phyloP scores from a whole-genome alignment of 257 asterid species.

The Ajuga chamaepitys region DNA sequence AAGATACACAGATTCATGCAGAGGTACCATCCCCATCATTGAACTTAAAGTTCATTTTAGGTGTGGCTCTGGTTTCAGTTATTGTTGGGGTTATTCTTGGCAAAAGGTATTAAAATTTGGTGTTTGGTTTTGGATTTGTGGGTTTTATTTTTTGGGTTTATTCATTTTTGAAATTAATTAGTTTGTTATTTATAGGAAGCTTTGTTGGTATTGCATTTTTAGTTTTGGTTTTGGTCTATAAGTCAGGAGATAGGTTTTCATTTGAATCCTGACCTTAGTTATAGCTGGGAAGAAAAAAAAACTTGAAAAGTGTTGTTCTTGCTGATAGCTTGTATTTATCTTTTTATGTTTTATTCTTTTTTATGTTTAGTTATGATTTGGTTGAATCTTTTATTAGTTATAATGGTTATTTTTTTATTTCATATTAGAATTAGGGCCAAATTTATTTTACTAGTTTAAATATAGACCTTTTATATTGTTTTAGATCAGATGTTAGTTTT shows the following conservation, averaged over 20 bases:
- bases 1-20: slow-evolving; percentile 32
- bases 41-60: slow-evolving; percentile 45
- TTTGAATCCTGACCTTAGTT: slow-evolving; percentile 28
- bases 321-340: slow-evolving; percentile 5
- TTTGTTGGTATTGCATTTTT: slow-evolving; percentile 10
- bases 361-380: neutral
- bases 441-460: too few species aligned
- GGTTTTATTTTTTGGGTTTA: neutral
- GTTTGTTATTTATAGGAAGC: slow-evolving; percentile 18
- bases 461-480: too few species aligned
- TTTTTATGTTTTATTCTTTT: neutral
- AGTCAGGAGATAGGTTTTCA: slow-evolving; percentile 31
- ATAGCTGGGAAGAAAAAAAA: neutral
- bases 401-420: too few species aligned
- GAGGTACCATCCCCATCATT: slow-evolving; percentile 32
- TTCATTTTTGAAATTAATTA: slow-evolving; percentile 6
- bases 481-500: too few species aligned
- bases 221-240: slow-evolving; percentile 13
- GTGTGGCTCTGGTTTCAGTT: slow-evolving; percentile 76
- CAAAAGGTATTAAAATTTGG: slow-evolving; percentile 42
- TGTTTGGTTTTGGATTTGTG: slow-evolving; percentile 7
- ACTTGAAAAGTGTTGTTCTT: neutral
- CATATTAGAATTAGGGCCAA: too few species aligned
- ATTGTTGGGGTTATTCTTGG: slow-evolving; percentile 67
- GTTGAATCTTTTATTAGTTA: too few species aligned